Evolutionary conservation across 2,329 filamentous ascomycete genomes (phyloP), one percentile per base, ranked within the genome.

Genomic region (Trichoderma sp.): DNA sequence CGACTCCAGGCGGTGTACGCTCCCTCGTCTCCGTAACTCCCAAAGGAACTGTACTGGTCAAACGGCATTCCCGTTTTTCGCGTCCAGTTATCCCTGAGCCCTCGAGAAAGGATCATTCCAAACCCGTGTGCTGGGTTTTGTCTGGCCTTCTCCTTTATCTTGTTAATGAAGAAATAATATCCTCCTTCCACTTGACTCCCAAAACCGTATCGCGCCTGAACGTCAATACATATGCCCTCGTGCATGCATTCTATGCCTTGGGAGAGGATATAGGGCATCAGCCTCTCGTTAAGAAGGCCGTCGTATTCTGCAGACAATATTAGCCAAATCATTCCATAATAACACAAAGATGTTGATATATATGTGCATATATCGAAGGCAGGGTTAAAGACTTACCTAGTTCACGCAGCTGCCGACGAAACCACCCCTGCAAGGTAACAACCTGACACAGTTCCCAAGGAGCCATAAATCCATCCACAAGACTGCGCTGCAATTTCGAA

Each of bases 21-120:
- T 7, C 24, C 61, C 7, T 15, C 24, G 11, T 63, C 36, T 15
- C 61, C 21, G 21, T 26, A 43, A 43, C 43, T 18, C 47, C 32
- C 34, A 43, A 75, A 75, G 4, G 70, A 72, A 4, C n/a, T 47
- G 51, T 74, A 75, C 15, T n/a, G 11, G 9, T 51, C 71, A 11
- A 36, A 56, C 4, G 6, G 14, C 6, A 36, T 63, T 6, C 67
- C 57, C 6, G 18, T 21, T 8, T 62, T 67, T 24, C 74, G 53
- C 4, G 73, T 71, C 74, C 73, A 75, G 24, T 36, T 65, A 26
- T 63, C 15, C 12, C 39, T 43, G 1, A 28, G 21, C 6, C 74
- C 72, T 6, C 74, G 66, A 6, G 70, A 73, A 8, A 74, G 60
- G 3, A 74, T 34, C 56, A 73, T 68, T 9, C 74, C 72, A 7